A percentile compares a stretch with the other conserved stretches of the same genome.
These are phyloP conservation scores for Pezicula radicicola DNA, from an alignment of 2,329 filamentous ascomycete species.

Conservation along the genomic window DNA sequence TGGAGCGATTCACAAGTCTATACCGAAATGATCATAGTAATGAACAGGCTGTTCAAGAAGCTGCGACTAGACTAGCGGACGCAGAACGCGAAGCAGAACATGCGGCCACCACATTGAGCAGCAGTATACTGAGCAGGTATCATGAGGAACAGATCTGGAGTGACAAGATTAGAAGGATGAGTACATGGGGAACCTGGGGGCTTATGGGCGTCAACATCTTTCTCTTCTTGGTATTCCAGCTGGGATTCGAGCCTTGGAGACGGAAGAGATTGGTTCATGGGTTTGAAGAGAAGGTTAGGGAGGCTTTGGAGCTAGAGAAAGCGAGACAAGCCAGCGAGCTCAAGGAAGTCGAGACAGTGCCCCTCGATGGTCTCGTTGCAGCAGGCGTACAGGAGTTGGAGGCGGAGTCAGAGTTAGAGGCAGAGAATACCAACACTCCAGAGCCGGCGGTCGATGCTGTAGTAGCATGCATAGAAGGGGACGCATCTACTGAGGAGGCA, in stretches of 20 bases:
- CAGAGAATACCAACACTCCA: not conserved
- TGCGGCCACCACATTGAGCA: slow-evolving; percentile 70
- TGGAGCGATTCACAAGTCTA: slow-evolving; percentile 90
- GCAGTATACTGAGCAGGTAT: slow-evolving; percentile 84
- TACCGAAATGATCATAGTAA: slow-evolving; percentile 93
- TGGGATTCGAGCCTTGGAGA: slow-evolving; percentile 91
- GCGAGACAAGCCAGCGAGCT: slow-evolving; percentile 16
- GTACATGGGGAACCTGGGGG: slow-evolving; percentile 97
- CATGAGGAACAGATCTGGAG: slow-evolving; percentile 99
- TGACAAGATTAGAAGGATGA: slow-evolving; percentile 92
- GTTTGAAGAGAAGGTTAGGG: slow-evolving; percentile 74
- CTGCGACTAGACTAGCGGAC: slow-evolving; percentile 68
- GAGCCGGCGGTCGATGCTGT: slow-evolving; percentile 21
- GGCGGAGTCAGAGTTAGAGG: slow-evolving; percentile 10
- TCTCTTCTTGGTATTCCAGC: slow-evolving; percentile 80
- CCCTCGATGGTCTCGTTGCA: slow-evolving; percentile 18
- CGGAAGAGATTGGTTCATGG: slow-evolving; percentile 76
- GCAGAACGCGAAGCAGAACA: slow-evolving; percentile 81
- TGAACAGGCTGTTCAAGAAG: slow-evolving; percentile 75
- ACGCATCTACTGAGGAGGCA: not conserved
- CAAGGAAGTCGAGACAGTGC: slow-evolving; percentile 9
- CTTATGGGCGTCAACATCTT: slow-evolving; percentile 96
- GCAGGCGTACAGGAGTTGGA: slow-evolving; percentile 20
- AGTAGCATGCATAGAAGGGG: slow-evolving; percentile 14
- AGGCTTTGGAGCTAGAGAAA: slow-evolving; percentile 60